Evolutionary conservation across 352 stramenopile species (phyloP), one percentile per base, ranked within the genome.

Genomic region (Achlya hypogyna): DNA sequence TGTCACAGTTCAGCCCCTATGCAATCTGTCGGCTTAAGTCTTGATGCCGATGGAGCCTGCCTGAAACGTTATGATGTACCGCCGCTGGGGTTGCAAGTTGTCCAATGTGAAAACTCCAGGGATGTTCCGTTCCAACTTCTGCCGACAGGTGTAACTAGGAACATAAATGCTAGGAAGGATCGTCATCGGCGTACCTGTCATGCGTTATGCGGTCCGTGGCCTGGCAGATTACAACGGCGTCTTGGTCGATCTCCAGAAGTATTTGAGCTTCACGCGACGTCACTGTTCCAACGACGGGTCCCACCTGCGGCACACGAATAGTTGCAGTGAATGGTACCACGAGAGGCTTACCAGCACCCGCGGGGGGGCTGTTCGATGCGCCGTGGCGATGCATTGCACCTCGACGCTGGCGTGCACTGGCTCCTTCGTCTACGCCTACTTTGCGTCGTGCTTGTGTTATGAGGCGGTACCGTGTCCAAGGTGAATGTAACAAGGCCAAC

Each of bases 201-300:
- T 52, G 35, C n/a, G 54, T 75, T 18, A 87, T 32, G 3, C 77
- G 72, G 51, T 82, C 77, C 4, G 67, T 74, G 64, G 75, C 59
- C 0, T 79, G 53, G 25, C 78, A 85, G 35, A 54, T 25, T 20
- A 85, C 31, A 14, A 79, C 63, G 4, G 60, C 63, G 38, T 81
- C 77, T 40, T 53, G 60, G 32, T 79, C 72, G 18, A 72, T 73
- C 65, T 84, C 79, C 25, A 87, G 53, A 28, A 86, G 56, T 35
- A 86, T 72, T 31, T 62, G 65, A 49, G 74, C 76, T 0, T 58
- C 51, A 0, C 53, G 69, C 63, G 64, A 47, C 0, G 75, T 71
- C 5, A 84, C 75, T 25, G 62, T 75, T 18, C 78, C 78, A 22
- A 87, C 58, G 16, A 85, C 58, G 22, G 78, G 78, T 22, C 77